Base-by-base conservation (phyloP, 306 rosid species). In the Arachis hypogaea region DNA sequence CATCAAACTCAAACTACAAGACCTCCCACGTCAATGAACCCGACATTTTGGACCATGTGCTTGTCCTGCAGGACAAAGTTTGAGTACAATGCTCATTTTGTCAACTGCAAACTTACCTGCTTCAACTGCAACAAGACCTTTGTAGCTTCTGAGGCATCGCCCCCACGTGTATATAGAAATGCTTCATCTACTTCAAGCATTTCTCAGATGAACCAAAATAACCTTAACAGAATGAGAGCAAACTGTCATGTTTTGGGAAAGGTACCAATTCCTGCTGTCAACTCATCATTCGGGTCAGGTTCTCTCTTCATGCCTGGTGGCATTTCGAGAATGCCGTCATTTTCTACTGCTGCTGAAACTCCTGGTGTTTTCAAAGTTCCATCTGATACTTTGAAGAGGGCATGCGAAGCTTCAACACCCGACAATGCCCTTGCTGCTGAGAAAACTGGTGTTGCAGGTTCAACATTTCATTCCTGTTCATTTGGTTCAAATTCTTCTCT, bases 21-120 rank as follows among this genome's bases (percentile, higher is more conserved):
- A 11, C 22, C 81, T 43, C 72, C 86, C 12, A 47, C 42, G 66
- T 58, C 55, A 11, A 40, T 33, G 60, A 83, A 74, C 59, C 59
- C 22, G 14, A 86, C 98, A 45, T 91, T 93, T 81, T 93, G 98
- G 98, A 91, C 96, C 10, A 11, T 46, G 7, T 93, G 98, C 68
- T 55, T 18, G 69, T 57, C 66, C 65, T 91, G 96, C 88, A 76
- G 10, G 66, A 73, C 83, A 60, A 78, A 83, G 38, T 88, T 81
- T 81, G 91, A 93, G 86, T 93, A 88, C 68, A 75, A 42, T 56
- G 68, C 71, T 67, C 29, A 11, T 36, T 80, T 79, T 80, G 68
- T 66, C 44, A 82, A 81, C 71, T 30, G 63, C 78, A 67, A 12
- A 8, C 87, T 93, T 68, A 3, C 65, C 36, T 93, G 97, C 60